Percentiles rank a stretch among this genome's conserved stretches.
These are phyloP conservation scores for Dacryopinax primogenitus DNA, from an alignment of 768 basidiomycete species.

Conservation along the genomic window DNA sequence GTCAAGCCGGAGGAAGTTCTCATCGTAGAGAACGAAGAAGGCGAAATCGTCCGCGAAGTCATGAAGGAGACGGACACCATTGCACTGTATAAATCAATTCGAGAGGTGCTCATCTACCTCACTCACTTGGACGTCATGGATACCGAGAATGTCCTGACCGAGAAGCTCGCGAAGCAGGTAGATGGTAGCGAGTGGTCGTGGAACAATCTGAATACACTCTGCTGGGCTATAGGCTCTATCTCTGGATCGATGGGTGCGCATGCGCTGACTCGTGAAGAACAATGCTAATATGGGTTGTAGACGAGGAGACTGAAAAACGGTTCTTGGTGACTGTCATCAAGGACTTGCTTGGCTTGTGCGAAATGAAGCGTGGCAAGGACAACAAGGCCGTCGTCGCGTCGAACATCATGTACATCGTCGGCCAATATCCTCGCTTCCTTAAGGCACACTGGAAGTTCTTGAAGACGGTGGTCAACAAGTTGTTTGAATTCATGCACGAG, in stretches of 20 bases:
- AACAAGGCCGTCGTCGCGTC: slow-evolving; percentile 98
- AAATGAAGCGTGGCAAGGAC: slow-evolving; percentile 98
- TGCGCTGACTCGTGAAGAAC: neutral
- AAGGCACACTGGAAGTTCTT: slow-evolving; percentile 99
- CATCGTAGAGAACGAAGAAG: slow-evolving; percentile 98
- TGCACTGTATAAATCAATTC: slow-evolving; percentile 97
- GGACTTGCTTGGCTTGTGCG: slow-evolving; percentile 90
- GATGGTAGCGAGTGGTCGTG: slow-evolving; percentile 98
- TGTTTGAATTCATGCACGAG: slow-evolving; percentile 99
- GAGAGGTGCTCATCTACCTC: slow-evolving; percentile 91
- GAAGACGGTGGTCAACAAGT: slow-evolving; percentile 98
- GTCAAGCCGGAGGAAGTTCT: slow-evolving; percentile 99
- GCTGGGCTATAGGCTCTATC: slow-evolving; percentile 99
- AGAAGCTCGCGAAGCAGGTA: slow-evolving; percentile 94
- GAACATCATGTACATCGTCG: slow-evolving; percentile 97
- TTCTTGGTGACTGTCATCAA: slow-evolving; percentile 99
- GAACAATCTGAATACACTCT: slow-evolving; percentile 97
- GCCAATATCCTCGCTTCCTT: slow-evolving; percentile 97
- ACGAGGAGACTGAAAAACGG: slow-evolving; percentile 97
- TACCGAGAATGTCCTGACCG: slow-evolving; percentile 93
- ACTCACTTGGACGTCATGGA: slow-evolving; percentile 94
- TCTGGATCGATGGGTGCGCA: slow-evolving; percentile 94
- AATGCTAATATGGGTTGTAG: slow-evolving; percentile 30
- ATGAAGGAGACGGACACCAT: slow-evolving; percentile 97
- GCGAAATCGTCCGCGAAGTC: slow-evolving; percentile 97